Evolutionary conservation across 2,329 filamentous ascomycete genomes (phyloP), one percentile per base, ranked within the genome.

Genomic region (Stenocarpella maydis): DNA sequence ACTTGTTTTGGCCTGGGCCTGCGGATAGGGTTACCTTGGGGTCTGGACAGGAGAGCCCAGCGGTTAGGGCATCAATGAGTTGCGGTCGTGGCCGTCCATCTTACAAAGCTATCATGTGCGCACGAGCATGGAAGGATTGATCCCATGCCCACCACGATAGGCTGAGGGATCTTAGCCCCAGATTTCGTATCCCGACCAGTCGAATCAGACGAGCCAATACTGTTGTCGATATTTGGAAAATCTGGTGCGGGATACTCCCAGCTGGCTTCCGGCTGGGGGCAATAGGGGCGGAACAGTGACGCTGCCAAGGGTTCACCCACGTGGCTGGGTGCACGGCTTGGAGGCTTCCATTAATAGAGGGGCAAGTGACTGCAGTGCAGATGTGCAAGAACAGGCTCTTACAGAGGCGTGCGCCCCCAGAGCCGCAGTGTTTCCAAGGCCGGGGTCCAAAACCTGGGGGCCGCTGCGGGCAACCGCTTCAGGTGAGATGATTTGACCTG

Each of bases 131-230:
- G 52, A 49, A 67, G 64, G 64, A 55, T 67, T 47, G 52, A 45
- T 45, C 49, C 28, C 50, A 37, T 28, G 39, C 26, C 41, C 41
- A 34, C 49, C 14, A 21, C 58, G 50, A 66, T 66, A 66, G 64
- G 64, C 41, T 49, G 64, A 55, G 39, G 64, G 41, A 39, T 26
- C 12, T 24, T 9, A 43, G 41, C 43, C 28, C 52, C 26, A 58
- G 52, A 34, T 37, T 49, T 49, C 64, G 64, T 67, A 67, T 58
- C 39, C 41, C 64, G 43, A 67, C 64, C 64, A 67, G 64, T 67
- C 41, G 52, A 24, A 39, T 55, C 39, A 58, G 50, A 47, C 28
- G 17, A 54, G 21, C 26, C 12, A 34, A 17, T 8, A 19, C 2
- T 26, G 31, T 28, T 5, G 64, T 58, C 24, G 50, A 34, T 55